These are phyloP conservation scores for Solanum sejunctum DNA, from an alignment of 257 asterid species.

Conservation along the genomic window DNA sequence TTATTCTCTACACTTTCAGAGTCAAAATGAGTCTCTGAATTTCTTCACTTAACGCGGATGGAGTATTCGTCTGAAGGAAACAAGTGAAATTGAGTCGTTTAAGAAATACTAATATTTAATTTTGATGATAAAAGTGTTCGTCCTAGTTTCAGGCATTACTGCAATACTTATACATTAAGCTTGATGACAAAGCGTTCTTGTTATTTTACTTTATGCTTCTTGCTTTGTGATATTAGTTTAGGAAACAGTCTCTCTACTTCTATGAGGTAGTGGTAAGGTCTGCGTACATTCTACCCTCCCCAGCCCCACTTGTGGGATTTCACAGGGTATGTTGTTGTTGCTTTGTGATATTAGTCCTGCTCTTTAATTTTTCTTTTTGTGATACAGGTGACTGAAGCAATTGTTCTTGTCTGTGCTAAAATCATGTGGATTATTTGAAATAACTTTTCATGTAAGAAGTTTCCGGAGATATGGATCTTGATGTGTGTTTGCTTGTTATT, in stretches of 20 bases:
- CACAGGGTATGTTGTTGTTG: too few relatives aligned
- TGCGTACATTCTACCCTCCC: too few relatives aligned
- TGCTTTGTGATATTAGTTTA: too few relatives aligned
- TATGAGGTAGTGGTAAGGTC: too few relatives aligned
- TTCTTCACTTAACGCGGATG: background rate
- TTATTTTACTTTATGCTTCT: background rate
- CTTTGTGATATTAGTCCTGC: background rate
- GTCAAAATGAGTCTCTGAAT: background rate
- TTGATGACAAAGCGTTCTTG: background rate
- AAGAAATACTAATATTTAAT: background rate
- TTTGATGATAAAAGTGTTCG: background rate
- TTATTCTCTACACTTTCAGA: background rate
- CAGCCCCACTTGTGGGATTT: too few relatives aligned
- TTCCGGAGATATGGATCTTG: background rate
- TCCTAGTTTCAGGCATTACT: background rate
- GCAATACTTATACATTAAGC: background rate
- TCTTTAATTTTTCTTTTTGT: background rate
- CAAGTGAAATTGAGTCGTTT: background rate
- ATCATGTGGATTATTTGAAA: background rate
- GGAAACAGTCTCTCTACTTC: too few relatives aligned
- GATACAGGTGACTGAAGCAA: background rate
- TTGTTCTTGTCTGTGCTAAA: background rate
- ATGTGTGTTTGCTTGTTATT: background rate
- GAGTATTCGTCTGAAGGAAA: background rate
- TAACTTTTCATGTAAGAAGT: background rate